phyloP scores from a whole-genome alignment of 352 stramenopile genomes.

The Blastocystis sp. region DNA sequence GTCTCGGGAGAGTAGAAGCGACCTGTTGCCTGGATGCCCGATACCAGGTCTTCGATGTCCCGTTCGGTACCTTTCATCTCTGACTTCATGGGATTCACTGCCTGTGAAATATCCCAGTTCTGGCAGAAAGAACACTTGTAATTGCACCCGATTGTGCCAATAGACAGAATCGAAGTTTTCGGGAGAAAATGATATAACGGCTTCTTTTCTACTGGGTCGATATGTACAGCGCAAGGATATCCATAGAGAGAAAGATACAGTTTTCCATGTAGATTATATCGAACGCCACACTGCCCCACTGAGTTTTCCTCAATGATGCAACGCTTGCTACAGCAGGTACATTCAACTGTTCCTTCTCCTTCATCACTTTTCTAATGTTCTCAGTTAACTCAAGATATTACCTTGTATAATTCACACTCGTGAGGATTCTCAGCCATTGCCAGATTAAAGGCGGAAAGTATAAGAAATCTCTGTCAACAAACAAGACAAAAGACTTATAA shows the following conservation, averaged over 20 bases:
- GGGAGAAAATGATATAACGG: constrained; percentile 59
- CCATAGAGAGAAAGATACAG: constrained; percentile 54
- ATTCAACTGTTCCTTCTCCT: not conserved
- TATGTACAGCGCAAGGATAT: constrained; percentile 48
- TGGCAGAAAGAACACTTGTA: constrained; percentile 60
- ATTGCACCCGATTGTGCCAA: constrained; percentile 60
- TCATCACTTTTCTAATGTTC: constrained; percentile 26
- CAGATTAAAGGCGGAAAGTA: not conserved
- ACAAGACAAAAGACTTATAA: constrained; percentile 37
- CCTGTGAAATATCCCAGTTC: constrained; percentile 60
- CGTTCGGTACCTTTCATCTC: not conserved
- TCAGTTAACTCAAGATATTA: not conserved
- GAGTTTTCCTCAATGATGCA: constrained; percentile 44
- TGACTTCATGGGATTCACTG: not conserved
- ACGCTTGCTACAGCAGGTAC: constrained; percentile 41
- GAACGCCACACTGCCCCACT: constrained; percentile 35
- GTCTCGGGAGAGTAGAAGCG: constrained; percentile 36
- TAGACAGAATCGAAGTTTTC: constrained; percentile 47
- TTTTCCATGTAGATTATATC: constrained; percentile 58
- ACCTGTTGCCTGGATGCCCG: not conserved
- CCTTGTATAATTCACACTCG: constrained; percentile 42
- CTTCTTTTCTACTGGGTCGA: constrained; percentile 61
- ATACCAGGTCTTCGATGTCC: constrained; percentile 18
- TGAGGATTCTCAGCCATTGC: not conserved
- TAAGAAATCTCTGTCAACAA: not conserved